Conservation (phyloP, 176 grass and related monocot species). For the Aegilops speltoides region DNA sequence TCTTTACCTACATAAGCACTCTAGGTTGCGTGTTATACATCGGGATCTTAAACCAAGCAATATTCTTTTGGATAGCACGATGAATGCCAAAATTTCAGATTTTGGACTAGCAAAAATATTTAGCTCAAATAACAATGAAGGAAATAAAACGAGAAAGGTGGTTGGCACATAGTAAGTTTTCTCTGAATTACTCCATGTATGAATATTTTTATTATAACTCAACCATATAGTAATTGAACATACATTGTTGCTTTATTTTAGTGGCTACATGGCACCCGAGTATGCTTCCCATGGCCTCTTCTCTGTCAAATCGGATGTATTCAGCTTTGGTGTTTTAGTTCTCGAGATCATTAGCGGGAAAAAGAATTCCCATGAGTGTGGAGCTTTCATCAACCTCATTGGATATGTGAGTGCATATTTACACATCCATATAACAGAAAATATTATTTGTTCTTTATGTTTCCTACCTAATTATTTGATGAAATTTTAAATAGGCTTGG, state of each 20-base stretch:
- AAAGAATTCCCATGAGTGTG: background rate
- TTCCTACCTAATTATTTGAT: background rate
- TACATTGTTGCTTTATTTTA: background rate
- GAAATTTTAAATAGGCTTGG: background rate
- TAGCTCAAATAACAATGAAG: slow-evolving; percentile 35
- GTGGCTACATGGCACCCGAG: slow-evolving; percentile 15
- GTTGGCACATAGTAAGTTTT: slow-evolving; percentile 16
- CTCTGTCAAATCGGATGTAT: slow-evolving; percentile 17
- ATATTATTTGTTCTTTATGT: background rate
- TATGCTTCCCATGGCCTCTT: slow-evolving; percentile 9
- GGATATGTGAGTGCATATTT: slow-evolving; percentile 11
- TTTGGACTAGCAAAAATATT: slow-evolving; percentile 51
- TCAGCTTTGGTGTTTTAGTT: slow-evolving; percentile 12
- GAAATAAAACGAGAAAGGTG: slow-evolving; percentile 2
- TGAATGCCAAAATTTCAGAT: slow-evolving; percentile 43
- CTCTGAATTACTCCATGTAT: background rate
- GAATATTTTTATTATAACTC: background rate
- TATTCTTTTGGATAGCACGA: slow-evolving; percentile 36
- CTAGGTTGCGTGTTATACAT: slow-evolving; percentile 41
- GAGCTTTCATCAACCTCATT: slow-evolving; percentile 9
- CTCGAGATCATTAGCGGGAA: slow-evolving; percentile 13
- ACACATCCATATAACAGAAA: background rate
- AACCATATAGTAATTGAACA: background rate
- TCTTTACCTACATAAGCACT: slow-evolving; percentile 57
- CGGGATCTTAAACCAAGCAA: slow-evolving; percentile 55